Base-by-base conservation (phyloP, 495 filamentous ascomycete species). In the Aspergillus sparsus region DNA sequence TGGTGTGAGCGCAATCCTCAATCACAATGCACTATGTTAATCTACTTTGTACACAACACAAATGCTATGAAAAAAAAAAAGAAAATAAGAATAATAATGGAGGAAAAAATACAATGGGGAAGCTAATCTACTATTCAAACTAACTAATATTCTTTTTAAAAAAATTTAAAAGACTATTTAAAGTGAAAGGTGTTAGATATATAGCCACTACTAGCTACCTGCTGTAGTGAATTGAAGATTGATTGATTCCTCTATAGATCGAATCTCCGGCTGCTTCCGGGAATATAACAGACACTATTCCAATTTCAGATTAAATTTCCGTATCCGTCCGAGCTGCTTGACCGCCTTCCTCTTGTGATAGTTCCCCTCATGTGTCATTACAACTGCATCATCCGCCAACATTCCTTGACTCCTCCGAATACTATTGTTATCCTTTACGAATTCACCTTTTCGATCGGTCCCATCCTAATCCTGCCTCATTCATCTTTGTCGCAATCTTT, bases 201-300 rank as follows among this genome's bases (percentile, higher is more conserved):
- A 27, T 27, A 27, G 21, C 21, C 3, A 27, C 21, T 3, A 27
- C 21, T 3, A 1, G 21, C 3, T 27, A 3, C 1, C 1, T 27
- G 3, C 21, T 3, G 21, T 27, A 27, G 21, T 27, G 21, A 1
- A 27, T 27, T 27, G 21, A 27, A 27, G 49, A 21, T 31, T 51
- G 49, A 51, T 51, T 12, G 47, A 50, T 16, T 8, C 42, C 18
- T 9, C 37, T 13, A 47, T 13, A 47, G 7, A 47, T n/a, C 5
- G 11, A 39, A 46, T 6, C 57, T 59, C 27, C 57, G 58, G 58
- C 58, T 54, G 58, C 34, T 60, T 54, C 58, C 58, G 50, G 58
- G 15, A 5, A n/a, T 15, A 18, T 12, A 12, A 0, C 13, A 33
- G 12, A 34, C 18, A 41, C 50, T 60, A 60, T 32, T 36, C 50